Evolutionary conservation across 495 filamentous ascomycete genomes (phyloP).

Genomic region (Penicillium salamii): DNA sequence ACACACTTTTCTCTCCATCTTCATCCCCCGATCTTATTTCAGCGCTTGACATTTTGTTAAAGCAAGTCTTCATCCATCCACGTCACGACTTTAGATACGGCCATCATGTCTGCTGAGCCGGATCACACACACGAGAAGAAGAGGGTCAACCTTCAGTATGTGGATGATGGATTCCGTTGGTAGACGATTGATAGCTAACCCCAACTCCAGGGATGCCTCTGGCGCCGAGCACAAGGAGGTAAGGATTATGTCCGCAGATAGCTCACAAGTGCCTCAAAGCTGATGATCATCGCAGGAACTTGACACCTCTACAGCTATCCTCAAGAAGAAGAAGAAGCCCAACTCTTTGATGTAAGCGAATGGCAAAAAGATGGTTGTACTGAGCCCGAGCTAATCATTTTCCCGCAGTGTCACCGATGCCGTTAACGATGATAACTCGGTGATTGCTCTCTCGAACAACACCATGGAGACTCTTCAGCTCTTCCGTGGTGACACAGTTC

Average conservation of each 20-base stretch:
- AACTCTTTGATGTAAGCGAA: constrained; percentile 89
- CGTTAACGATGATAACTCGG: constrained; percentile 98
- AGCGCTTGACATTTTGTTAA: constrained; percentile 15
- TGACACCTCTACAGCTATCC: constrained; percentile 93
- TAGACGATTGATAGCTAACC: constrained; percentile 33
- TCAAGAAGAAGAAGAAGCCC: constrained; percentile 99
- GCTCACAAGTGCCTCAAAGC: constrained; percentile 13
- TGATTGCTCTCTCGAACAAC: constrained; percentile 96
- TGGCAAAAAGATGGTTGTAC: not conserved
- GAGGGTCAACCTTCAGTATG: constrained; percentile 90
- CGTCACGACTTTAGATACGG: constrained; percentile 25
- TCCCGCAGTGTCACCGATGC: constrained; percentile 85
- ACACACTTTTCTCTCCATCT: constrained; percentile 9
- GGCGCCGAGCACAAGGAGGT: constrained; percentile 86
- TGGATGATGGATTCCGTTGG: constrained; percentile 1
- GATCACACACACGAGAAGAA: constrained; percentile 73
- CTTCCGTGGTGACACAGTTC: constrained; percentile 95
- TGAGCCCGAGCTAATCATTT: constrained; percentile 33
- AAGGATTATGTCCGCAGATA: constrained; percentile 29
- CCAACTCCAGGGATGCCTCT: constrained; percentile 70
- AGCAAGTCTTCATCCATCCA: constrained; percentile 24
- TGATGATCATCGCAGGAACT: constrained; percentile 60
- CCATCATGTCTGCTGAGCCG: constrained; percentile 51
- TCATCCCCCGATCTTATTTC: constrained; percentile 11
- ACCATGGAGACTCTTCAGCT: constrained; percentile 98